phyloP scores from a whole-genome alignment of 2,329 filamentous ascomycete genomes.

The Phialophora tarda region DNA sequence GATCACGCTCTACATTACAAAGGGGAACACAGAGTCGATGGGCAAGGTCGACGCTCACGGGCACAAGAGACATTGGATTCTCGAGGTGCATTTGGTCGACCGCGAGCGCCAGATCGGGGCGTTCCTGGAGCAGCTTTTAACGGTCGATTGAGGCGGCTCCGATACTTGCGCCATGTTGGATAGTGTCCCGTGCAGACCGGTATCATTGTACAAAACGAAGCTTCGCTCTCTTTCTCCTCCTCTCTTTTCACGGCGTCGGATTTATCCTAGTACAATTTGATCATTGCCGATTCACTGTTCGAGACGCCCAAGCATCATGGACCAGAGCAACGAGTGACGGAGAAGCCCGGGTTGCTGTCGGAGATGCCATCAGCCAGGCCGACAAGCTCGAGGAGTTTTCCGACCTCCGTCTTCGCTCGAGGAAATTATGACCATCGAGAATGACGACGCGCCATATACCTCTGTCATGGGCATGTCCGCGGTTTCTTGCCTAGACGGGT shows the following conservation, averaged over 20 bases:
- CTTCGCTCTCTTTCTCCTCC: neutral
- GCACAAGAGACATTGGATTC: slow-evolving; percentile 56
- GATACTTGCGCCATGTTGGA: neutral
- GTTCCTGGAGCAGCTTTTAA: slow-evolving; percentile 54
- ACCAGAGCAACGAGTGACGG: neutral
- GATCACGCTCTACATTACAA: slow-evolving; percentile 53
- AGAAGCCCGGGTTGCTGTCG: neutral
- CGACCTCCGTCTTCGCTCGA: neutral
- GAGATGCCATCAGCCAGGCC: neutral
- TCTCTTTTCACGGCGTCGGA: neutral
- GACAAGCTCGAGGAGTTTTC: neutral
- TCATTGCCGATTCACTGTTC: neutral
- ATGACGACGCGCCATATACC: neutral
- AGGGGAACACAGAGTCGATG: slow-evolving; percentile 54
- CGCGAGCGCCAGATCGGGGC: slow-evolving; percentile 48
- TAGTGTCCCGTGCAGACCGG: no score
- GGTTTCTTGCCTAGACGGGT: neutral
- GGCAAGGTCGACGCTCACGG: slow-evolving; percentile 49
- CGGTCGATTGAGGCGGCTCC: slow-evolving; percentile 48
- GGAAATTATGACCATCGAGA: neutral
- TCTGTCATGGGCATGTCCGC: neutral
- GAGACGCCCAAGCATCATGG: neutral
- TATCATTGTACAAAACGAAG: neutral
- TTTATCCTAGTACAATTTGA: neutral
- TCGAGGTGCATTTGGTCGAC: slow-evolving; percentile 57